Percentiles rank a stretch among this genome's conserved stretches.
Evolutionary conservation across 169 alveolate species (phyloP).

Genomic region (Miamiensis avidus): DNA sequence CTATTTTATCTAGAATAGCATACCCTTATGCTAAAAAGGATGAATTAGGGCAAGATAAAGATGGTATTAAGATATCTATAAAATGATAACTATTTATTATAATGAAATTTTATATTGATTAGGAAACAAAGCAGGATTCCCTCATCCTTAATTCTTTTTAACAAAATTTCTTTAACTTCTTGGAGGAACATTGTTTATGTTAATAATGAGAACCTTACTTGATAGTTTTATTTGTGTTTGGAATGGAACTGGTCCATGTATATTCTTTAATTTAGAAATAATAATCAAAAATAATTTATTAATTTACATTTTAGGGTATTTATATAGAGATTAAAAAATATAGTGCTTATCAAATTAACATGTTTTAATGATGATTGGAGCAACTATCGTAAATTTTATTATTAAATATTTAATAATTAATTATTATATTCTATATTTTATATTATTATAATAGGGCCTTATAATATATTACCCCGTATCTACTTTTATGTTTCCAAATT

Average conservation of each 20-base stretch:
- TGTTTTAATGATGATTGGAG: neutral
- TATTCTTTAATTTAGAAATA: too few species aligned
- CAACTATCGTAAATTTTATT: neutral
- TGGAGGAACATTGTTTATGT: neutral
- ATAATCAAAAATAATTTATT: too few species aligned
- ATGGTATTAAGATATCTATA: too few species aligned
- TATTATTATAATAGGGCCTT: neutral
- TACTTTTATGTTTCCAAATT: slow-evolving; percentile 21
- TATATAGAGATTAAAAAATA: neutral
- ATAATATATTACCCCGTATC: slow-evolving; percentile 25
- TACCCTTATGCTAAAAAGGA: neutral
- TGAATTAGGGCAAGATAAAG: neutral
- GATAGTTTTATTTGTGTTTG: slow-evolving; percentile 12
- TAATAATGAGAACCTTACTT: slow-evolving; percentile 4
- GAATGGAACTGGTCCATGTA: neutral
- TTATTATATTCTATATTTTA: too few species aligned
- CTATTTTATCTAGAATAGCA: neutral
- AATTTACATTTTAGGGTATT: neutral
- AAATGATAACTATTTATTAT: too few species aligned
- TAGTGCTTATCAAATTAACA: neutral
- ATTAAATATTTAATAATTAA: too few species aligned
- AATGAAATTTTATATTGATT: too few species aligned
- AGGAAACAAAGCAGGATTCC: slow-evolving; percentile 17
- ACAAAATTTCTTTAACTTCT: neutral
- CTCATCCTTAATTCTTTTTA: slow-evolving; percentile 28